phyloP scores from a whole-genome alignment of 805 yeast species.

The Saturnispora zaruensis region DNA sequence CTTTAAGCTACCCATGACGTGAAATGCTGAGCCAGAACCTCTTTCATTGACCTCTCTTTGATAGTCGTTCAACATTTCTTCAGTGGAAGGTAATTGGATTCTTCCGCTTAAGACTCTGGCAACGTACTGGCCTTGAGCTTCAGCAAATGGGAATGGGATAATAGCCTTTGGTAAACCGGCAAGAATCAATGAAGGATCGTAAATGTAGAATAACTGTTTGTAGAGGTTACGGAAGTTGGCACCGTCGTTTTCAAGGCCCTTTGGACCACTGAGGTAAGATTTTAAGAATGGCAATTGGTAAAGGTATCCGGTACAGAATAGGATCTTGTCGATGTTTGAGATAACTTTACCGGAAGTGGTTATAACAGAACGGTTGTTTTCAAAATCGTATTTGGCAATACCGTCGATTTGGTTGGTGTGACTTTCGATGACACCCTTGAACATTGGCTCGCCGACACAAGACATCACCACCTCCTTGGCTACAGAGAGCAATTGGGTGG shows the following conservation, averaged over 20 bases:
- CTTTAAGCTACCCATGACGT: slow-evolving; percentile 44
- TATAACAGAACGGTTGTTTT: slow-evolving; percentile 28
- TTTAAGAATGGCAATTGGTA: slow-evolving; percentile 57
- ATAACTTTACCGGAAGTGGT: slow-evolving; percentile 43
- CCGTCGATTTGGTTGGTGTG: slow-evolving; percentile 22
- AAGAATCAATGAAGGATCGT: slow-evolving; percentile 37
- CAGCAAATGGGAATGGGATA: slow-evolving; percentile 44
- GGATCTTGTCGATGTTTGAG: slow-evolving; percentile 42
- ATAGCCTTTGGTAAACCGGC: slow-evolving; percentile 37
- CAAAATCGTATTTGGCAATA: slow-evolving; percentile 21
- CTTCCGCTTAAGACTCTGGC: slow-evolving; percentile 37
- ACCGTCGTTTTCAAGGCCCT: slow-evolving; percentile 29
- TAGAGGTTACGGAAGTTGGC: slow-evolving; percentile 31
- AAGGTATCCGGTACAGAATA: slow-evolving; percentile 72
- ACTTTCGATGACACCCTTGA: slow-evolving; percentile 22
- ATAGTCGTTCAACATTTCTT: slow-evolving; percentile 31
- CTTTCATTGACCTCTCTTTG: slow-evolving; percentile 28
- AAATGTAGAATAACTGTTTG: slow-evolving; percentile 38
- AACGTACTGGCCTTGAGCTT: slow-evolving; percentile 38
- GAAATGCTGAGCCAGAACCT: slow-evolving; percentile 44
- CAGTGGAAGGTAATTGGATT: slow-evolving; percentile 31
- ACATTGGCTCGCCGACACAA: slow-evolving; percentile 24
- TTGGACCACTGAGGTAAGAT: slow-evolving; percentile 21
- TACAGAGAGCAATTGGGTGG: slow-evolving; percentile 26
- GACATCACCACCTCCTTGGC: slow-evolving; percentile 26